These are phyloP conservation scores for Yamadazyma dendronema DNA, from an alignment of 1,139 yeast genomes.

Conservation along the genomic window DNA sequence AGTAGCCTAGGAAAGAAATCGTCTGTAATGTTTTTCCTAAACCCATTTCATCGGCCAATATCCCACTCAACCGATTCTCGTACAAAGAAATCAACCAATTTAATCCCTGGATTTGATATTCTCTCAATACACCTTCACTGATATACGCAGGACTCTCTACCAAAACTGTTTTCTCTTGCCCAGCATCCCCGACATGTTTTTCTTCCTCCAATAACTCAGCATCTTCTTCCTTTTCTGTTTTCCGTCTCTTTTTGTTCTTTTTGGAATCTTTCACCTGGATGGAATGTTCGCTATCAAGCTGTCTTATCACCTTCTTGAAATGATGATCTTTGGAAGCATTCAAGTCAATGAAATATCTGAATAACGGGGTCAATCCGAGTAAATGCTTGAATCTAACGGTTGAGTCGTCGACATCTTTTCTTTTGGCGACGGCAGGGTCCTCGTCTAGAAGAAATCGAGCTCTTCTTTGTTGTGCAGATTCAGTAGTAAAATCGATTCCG, in stretches of 20 bases:
- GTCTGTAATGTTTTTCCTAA: slow-evolving; percentile 50
- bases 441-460: slow-evolving; percentile 47
- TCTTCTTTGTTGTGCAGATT: slow-evolving; percentile 36
- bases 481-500: not conserved
- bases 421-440: slow-evolving; percentile 54
- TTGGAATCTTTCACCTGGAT: slow-evolving; percentile 20
- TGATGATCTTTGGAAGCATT: slow-evolving; percentile 73
- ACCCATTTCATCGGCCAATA: slow-evolving; percentile 52
- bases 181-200: slow-evolving; percentile 50
- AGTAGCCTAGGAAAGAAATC: slow-evolving; percentile 72
- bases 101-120: slow-evolving; percentile 61
- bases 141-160: slow-evolving; percentile 76
- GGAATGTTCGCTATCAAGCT: slow-evolving; percentile 38
- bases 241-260: slow-evolving; percentile 40
- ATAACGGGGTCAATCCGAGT: slow-evolving; percentile 78
- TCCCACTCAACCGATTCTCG: slow-evolving; percentile 45
- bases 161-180: slow-evolving; percentile 54
- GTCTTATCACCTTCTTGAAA: slow-evolving; percentile 50
- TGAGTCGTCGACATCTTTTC: slow-evolving; percentile 65
- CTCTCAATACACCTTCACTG: slow-evolving; percentile 67
- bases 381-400: slow-evolving; percentile 78
- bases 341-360: slow-evolving; percentile 83
- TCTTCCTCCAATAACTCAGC: slow-evolving; percentile 82
- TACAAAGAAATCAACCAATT: slow-evolving; percentile 47
- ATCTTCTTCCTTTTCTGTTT: slow-evolving; percentile 90